Conservation (phyloP, 2,329 filamentous ascomycete species). For the Fusarium devonianum region DNA sequence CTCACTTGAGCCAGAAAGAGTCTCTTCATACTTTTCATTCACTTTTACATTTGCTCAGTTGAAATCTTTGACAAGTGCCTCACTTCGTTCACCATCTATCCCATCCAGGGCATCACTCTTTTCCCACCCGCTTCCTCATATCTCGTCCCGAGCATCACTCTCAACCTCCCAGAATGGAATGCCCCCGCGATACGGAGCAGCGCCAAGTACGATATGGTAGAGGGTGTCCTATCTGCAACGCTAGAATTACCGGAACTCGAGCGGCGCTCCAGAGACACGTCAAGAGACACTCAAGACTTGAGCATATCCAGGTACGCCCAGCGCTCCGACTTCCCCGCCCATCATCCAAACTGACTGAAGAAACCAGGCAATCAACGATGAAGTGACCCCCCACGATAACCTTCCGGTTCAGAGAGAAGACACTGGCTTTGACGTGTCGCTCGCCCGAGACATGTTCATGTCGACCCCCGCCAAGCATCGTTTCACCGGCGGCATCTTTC, state of each 20-base stretch:
- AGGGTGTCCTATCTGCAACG: slow-evolving; percentile 14
- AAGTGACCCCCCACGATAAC: neutral
- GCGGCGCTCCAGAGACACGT: slow-evolving; percentile 9
- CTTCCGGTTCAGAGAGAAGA: neutral
- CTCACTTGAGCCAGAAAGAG: too few species aligned
- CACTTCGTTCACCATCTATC: too few species aligned
- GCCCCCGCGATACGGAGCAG: too few species aligned
- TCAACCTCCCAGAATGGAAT: too few species aligned
- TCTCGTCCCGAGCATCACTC: too few species aligned
- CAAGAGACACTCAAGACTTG: slow-evolving; percentile 12
- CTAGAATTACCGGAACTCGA: slow-evolving; percentile 4
- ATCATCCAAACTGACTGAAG: neutral
- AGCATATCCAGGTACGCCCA: slow-evolving; percentile 4
- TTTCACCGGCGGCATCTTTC: slow-evolving; percentile 4
- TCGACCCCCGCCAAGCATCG: slow-evolving; percentile 17
- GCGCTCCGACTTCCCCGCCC: accelerated
- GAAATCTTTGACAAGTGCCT: too few species aligned
- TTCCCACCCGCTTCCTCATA: too few species aligned
- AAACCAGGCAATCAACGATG: neutral
- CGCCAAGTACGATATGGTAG: neutral
- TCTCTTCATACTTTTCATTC: too few species aligned
- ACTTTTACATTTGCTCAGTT: too few species aligned
- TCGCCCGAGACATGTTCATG: slow-evolving; percentile 15
- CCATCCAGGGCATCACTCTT: too few species aligned
- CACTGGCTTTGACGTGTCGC: slow-evolving; percentile 2